Percentiles rank a stretch among this genome's conserved stretches.
phyloP scores from a whole-genome alignment of 805 yeast species.

The Ogataea allantospora region DNA sequence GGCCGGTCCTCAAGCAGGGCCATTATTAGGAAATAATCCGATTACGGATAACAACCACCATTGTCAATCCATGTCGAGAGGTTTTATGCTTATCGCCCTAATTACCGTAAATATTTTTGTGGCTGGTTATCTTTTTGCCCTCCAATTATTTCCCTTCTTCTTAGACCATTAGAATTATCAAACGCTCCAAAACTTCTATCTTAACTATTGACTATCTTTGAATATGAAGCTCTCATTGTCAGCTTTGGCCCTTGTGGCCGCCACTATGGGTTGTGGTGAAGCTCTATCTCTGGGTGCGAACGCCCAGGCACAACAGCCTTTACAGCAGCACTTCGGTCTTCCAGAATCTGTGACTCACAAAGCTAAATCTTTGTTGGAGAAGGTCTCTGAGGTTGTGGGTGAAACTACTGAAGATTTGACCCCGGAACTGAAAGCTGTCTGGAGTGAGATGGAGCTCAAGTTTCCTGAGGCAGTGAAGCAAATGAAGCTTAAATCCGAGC shows the following conservation, averaged over 20 bases:
- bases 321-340: constrained; percentile 3
- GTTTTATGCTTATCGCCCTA: constrained; percentile 1
- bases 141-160: constrained; percentile 3
- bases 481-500: constrained; percentile 49
- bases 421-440: constrained; percentile 46
- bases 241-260: constrained; percentile 11
- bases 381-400: constrained; percentile 51
- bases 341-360: background rate
- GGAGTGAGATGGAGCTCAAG: constrained; percentile 62
- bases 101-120: background rate
- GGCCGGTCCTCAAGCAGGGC: no score
- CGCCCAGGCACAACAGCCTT: constrained; percentile 11
- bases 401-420: constrained; percentile 50
- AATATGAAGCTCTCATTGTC: constrained; percentile 10
- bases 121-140: constrained; percentile 13
- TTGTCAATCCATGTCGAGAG: background rate
- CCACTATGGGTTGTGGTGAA: constrained; percentile 5
- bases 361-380: constrained; percentile 28
- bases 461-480: constrained; percentile 57
- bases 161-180: background rate
- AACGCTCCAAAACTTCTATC: constrained; percentile 4
- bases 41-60: background rate
- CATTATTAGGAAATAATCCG: no score
- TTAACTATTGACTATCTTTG: background rate
- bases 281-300: constrained; percentile 8